A percentile compares a stretch with the other conserved stretches of the same genome.
phyloP scores from a whole-genome alignment of 306 rosid genomes.

The Vigna nakashimae region DNA sequence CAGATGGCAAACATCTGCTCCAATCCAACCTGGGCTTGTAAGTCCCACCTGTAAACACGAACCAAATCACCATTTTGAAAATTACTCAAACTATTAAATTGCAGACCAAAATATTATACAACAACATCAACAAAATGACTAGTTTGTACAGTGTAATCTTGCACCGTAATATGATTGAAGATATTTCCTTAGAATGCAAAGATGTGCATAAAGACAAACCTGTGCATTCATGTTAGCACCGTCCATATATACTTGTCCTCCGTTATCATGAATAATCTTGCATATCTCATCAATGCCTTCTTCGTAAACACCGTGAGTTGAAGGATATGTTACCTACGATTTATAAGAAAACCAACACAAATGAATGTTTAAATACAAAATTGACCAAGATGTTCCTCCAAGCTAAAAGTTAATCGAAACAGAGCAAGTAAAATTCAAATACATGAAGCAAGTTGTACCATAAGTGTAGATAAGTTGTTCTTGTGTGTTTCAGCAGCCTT shows the following conservation, averaged over 20 bases:
- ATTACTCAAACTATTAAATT: constrained; percentile 16
- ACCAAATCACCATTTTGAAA: constrained; percentile 1
- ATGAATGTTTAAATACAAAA: not conserved
- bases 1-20: constrained; percentile 99
- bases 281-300: constrained; percentile 99
- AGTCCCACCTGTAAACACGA: constrained; percentile 77
- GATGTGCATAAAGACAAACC: constrained; percentile 54
- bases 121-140: constrained; percentile 16
- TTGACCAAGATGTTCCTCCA: constrained; percentile 8
- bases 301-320: constrained; percentile 97
- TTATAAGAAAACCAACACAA: constrained; percentile 47
- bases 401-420: not conserved
- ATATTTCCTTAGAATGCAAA: constrained; percentile 14
- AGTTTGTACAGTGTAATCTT: not conserved
- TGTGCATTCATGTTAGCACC: constrained; percentile 99
- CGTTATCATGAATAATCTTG: constrained; percentile 94
- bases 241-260: constrained; percentile 99
- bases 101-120: not conserved
- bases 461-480: constrained; percentile 85
- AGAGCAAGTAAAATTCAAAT: constrained; percentile 8
- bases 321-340: constrained; percentile 94
- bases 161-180: constrained; percentile 1
- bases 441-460: constrained; percentile 61
- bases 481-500: constrained; percentile 89
- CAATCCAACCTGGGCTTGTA: constrained; percentile 98